Base-by-base conservation (phyloP, 345 rosid genomes). In the Anacardium occidentale region DNA sequence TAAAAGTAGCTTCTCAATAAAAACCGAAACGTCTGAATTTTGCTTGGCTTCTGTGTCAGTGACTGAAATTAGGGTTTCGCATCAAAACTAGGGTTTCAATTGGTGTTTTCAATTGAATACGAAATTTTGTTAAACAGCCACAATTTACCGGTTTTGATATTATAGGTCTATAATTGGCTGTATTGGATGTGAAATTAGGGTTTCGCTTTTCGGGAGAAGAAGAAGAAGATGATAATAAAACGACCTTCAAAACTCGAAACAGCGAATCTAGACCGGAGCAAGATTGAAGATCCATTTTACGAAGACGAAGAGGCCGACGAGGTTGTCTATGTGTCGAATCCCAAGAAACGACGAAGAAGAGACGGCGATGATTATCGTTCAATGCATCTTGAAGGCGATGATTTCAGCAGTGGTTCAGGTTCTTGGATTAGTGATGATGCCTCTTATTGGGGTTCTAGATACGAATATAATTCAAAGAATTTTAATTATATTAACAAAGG, bases 211-310 rank as follows among this genome's bases (percentile, higher is more conserved):
- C 54, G 70, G 65, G 40, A 52, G 61, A 74, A 51, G 48, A n/a
- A 58, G 81, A 74, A 77, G n/a, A n/a, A n/a, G 66, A 92, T 94
- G 98, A 88, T 90, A 78, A 71, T 85, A 52, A 85, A 90, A 72
- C 89, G 86, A 71, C 81, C 82, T 6, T 64, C 66, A 78, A 84
- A 81, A 74, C 77, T 84, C 29, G 92, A 80, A 78, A 87, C 85
- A 83, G 88, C 83, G 73, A 83, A 80, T 75, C 61, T 85, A 77
- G 86, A 85, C 80, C 83, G 86, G 73, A 80, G 85, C 84, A 85
- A 80, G 81, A 71, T 76, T 50, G 91, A 75, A 32, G 88, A 76
- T 42, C 24, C 82, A 70, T 80, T 72, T 44, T 72, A 72, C 59
- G 92, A 82, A 51, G 76, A 76, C 26, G 78, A 62, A 47, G 84